Evolutionary conservation across 257 asterid species (phyloP).

Genomic region (Cordia subcordata): DNA sequence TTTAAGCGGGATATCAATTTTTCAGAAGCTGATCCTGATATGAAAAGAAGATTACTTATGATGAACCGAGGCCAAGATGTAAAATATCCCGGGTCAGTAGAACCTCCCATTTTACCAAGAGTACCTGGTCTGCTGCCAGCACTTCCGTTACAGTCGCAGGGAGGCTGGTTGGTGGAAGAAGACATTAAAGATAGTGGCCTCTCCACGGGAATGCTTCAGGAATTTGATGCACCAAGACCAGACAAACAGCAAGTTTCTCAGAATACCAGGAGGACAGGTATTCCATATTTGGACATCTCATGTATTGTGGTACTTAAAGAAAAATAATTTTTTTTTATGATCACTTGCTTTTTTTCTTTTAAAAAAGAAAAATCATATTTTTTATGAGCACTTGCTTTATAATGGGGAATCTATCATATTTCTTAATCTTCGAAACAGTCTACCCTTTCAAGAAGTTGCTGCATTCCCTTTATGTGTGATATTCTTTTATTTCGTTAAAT

Average conservation of each 20-base stretch:
- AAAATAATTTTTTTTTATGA: neutral
- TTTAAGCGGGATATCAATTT: constrained; percentile 51
- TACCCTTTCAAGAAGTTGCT: too few relatives aligned
- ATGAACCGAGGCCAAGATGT: constrained; percentile 32
- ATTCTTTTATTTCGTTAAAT: too few relatives aligned
- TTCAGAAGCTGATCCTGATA: constrained; percentile 35
- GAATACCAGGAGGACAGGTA: constrained; percentile 34
- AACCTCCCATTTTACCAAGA: constrained; percentile 58
- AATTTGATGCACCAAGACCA: constrained; percentile 32
- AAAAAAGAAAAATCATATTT: too few relatives aligned
- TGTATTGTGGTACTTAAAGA: neutral
- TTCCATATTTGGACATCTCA: constrained; percentile 14
- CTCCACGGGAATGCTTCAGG: constrained; percentile 36
- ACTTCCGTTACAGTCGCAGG: constrained; percentile 45
- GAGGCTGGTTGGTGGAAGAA: constrained; percentile 66
- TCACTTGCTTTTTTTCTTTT: neutral
- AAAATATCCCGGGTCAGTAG: constrained; percentile 45
- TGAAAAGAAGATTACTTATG: constrained; percentile 25
- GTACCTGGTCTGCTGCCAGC: constrained; percentile 49
- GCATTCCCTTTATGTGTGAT: too few relatives aligned
- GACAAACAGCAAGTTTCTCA: constrained; percentile 50
- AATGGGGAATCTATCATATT: too few relatives aligned
- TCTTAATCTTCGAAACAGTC: too few relatives aligned
- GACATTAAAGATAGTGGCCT: constrained; percentile 32
- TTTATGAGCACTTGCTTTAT: neutral